Conservation (phyloP, 768 basidiomycete species). For the Nevesoporus exiguus region DNA sequence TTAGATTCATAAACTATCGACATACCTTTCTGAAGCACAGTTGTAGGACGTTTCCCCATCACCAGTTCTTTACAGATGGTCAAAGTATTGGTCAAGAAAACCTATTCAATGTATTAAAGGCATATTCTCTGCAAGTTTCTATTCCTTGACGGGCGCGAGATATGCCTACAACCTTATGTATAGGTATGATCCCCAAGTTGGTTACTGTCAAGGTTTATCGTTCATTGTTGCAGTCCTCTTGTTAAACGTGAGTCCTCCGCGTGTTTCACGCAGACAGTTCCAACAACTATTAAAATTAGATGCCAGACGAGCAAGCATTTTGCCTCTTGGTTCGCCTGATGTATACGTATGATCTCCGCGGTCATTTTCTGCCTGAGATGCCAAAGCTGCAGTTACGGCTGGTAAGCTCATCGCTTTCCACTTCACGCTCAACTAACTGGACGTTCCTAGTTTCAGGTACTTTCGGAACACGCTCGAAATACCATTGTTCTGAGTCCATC, state of each 20-base stretch:
- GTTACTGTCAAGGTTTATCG: slow-evolving; percentile 96
- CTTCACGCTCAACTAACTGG: background rate
- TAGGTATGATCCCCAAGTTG: slow-evolving; percentile 89
- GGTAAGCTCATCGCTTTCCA: slow-evolving; percentile 39
- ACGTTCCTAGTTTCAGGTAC: slow-evolving; percentile 56
- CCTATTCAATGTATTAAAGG: slow-evolving; percentile 95
- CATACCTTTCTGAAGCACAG: slow-evolving; percentile 11
- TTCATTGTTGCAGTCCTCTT: slow-evolving; percentile 94
- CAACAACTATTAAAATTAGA: slow-evolving; percentile 46
- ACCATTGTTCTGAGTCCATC: slow-evolving; percentile 15
- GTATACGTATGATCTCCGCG: slow-evolving; percentile 94
- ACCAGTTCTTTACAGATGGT: slow-evolving; percentile 92
- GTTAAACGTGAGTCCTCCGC: slow-evolving; percentile 63
- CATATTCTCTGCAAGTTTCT: slow-evolving; percentile 79
- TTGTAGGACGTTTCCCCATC: slow-evolving; percentile 89
- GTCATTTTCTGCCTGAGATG: slow-evolving; percentile 99
- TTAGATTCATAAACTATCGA: slow-evolving; percentile 26
- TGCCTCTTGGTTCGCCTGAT: slow-evolving; percentile 91
- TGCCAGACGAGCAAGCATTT: slow-evolving; percentile 99
- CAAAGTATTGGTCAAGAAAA: slow-evolving; percentile 97
- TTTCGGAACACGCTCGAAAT: slow-evolving; percentile 7
- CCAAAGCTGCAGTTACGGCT: slow-evolving; percentile 92
- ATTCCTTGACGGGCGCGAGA: background rate
- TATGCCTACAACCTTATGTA: slow-evolving; percentile 7
- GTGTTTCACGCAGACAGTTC: background rate